Evolutionary conservation across 148 eudicot species (phyloP).

Genomic region (Rhododendron ovatum): DNA sequence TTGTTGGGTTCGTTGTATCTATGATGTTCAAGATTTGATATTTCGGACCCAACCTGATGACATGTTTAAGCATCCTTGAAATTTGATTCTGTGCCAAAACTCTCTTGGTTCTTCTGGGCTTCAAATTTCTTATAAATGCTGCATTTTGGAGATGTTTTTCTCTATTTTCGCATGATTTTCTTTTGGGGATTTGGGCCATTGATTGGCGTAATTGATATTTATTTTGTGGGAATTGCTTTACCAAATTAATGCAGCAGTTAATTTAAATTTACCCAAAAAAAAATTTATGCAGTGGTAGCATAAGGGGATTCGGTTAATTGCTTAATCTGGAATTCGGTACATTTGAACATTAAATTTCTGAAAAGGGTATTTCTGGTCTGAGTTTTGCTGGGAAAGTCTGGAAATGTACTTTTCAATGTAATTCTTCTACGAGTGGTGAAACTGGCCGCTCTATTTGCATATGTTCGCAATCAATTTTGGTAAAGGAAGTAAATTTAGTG

Average conservation of each 20-base stretch:
- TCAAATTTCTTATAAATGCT: constrained; percentile 1
- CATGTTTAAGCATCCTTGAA: neutral
- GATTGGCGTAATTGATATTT: neutral
- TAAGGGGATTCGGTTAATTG: neutral
- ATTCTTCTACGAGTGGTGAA: neutral
- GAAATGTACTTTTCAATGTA: neutral
- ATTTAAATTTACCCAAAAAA: too few relatives aligned
- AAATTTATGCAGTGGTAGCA: neutral
- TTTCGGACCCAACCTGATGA: neutral
- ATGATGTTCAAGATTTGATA: neutral
- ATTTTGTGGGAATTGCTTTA: neutral
- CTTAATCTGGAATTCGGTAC: neutral
- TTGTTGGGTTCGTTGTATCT: neutral
- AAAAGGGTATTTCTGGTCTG: neutral
- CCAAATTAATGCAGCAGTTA: neutral
- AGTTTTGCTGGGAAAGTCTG: neutral
- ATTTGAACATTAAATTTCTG: neutral
- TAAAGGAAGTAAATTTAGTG: neutral
- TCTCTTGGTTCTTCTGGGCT: neutral
- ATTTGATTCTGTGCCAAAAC: neutral
- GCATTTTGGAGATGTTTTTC: neutral
- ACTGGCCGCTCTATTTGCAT: neutral
- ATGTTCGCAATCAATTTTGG: neutral
- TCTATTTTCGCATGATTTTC: neutral
- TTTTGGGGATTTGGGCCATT: neutral